Base-by-base conservation (phyloP, 208 protist genomes). In the Tritrichomonas musculus region DNA sequence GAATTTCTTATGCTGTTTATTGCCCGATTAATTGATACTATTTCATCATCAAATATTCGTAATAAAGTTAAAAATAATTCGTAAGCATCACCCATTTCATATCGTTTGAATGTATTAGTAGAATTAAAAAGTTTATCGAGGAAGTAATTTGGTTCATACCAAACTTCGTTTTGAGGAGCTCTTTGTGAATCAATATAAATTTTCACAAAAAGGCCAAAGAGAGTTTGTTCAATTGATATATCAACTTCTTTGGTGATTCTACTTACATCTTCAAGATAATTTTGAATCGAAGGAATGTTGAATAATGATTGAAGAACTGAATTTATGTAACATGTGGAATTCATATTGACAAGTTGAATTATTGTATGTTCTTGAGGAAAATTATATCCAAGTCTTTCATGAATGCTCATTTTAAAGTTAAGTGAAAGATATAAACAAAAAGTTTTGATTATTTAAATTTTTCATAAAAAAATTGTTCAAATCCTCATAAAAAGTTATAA, bases 161-260 rank as follows among this genome's bases (percentile, higher is more conserved):
- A 57, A 60, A 88, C 77, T 36, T 88, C 77, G n/a, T 88, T 88
- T 88, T 88, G 77, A 11, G 77, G 77, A 22, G 77, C 77, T 11
- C 44, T 88, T 57, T 57, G 41, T 20, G 77, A 88, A 88, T 88
- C 77, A 53, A 88, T 50, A 47, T 88, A 88, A 57, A 88, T 88
- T 57, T 88, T 88, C 1, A 53, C 17, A 47, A 88, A 88, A 57
- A 88, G 57, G 39, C 44, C 33, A 55, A 88, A 39, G 11, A 20
- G 41, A 39, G 47, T 88, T 57, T 30, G 4, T 33, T 88, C 77
- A n/a, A n/a, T n/a, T n/a, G n/a, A n/a, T n/a, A n/a, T n/a, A 47
- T n/a, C n/a, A 1, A 57, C 3, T 20, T 57, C 44, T 88, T 88
- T 20, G 20, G 39, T 25, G 20, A 27, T 50, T 27, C 57, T n/a